phyloP scores from a whole-genome alignment of 2,329 filamentous ascomycete species.

The Coccinonectria pachysandricola region DNA sequence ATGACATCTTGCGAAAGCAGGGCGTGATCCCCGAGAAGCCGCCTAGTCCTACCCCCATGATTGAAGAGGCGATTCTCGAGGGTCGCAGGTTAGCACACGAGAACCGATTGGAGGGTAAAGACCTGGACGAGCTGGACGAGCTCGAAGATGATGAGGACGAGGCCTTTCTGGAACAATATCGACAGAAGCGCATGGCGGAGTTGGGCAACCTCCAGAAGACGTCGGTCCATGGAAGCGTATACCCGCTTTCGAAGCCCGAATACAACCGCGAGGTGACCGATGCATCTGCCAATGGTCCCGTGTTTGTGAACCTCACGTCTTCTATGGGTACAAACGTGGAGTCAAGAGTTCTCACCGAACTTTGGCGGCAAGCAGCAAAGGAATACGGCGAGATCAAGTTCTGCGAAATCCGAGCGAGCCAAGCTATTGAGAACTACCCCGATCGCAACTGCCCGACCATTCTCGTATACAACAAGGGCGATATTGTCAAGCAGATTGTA shows the following conservation, averaged over 20 bases:
- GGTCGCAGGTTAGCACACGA: conserved; percentile 78
- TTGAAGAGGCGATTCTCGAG: conserved; percentile 85
- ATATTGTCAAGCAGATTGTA: conserved; percentile 88
- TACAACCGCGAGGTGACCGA: conserved; percentile 89
- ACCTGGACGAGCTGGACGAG: conserved; percentile 85
- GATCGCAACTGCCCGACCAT: conserved; percentile 93
- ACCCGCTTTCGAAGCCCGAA: conserved; percentile 88
- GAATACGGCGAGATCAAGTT: conserved; percentile 96
- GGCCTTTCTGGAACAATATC: conserved; percentile 76
- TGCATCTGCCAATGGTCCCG: conserved; percentile 58
- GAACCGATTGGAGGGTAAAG: conserved; percentile 87
- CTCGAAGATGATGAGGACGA: conserved; percentile 96
- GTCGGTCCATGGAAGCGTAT: conserved; percentile 79
- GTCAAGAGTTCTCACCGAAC: conserved; percentile 69
- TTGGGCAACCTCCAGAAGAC: conserved; percentile 64
- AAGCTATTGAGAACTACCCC: conserved; percentile 95
- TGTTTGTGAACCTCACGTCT: conserved; percentile 75
- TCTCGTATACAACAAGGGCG: conserved; percentile 80
- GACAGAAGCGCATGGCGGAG: conserved; percentile 79
- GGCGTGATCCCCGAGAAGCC: conserved; percentile 97
- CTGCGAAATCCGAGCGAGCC: conserved; percentile 82
- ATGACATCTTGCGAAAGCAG: conserved; percentile 95
- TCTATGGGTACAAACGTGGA: conserved; percentile 72
- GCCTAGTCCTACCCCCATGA: conserved; percentile 87
- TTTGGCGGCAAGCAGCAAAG: conserved; percentile 74